Conservation (phyloP, 2,329 filamentous ascomycete genomes). For the Diatrype stigma region DNA sequence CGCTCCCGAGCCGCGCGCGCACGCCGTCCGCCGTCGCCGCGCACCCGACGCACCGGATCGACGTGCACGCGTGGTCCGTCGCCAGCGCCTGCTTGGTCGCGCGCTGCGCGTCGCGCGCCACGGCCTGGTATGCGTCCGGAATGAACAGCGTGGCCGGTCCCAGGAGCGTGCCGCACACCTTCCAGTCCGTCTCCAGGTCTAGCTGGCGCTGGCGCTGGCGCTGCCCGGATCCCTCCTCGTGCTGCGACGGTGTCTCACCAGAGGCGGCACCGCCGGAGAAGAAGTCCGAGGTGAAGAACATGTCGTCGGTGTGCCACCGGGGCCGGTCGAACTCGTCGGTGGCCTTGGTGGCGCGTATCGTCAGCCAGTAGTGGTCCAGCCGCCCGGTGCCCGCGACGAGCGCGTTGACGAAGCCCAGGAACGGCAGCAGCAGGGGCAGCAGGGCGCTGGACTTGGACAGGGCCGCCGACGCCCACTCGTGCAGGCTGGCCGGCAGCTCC, state of each 20-base stretch:
- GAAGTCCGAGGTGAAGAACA: conserved; percentile 33
- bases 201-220: conserved; percentile 2
- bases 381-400: conserved; percentile 31
- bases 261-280: conserved; percentile 9
- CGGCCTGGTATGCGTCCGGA: conserved; percentile 21
- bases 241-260: no score
- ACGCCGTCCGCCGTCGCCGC: conserved; percentile 37
- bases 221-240: neutral
- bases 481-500: conserved; percentile 31
- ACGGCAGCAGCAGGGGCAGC: conserved; percentile 31
- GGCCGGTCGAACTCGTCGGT: conserved; percentile 39
- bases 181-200: conserved; percentile 39
- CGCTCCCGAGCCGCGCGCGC: conserved; percentile 27
- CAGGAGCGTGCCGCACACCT: conserved; percentile 42
- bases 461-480: conserved; percentile 33
- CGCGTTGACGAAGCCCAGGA: conserved; percentile 35
- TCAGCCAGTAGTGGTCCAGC: conserved; percentile 42
- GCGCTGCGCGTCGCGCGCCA: conserved; percentile 30
- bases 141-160: conserved; percentile 45
- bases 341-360: conserved; percentile 40
- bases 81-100: conserved; percentile 20
- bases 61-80: conserved; percentile 35
- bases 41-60: conserved; percentile 40
- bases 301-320: conserved; percentile 47
- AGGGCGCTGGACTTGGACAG: conserved; percentile 31